These are phyloP conservation scores for Pichia insulana DNA, from an alignment of 805 yeast species.

Conservation along the genomic window DNA sequence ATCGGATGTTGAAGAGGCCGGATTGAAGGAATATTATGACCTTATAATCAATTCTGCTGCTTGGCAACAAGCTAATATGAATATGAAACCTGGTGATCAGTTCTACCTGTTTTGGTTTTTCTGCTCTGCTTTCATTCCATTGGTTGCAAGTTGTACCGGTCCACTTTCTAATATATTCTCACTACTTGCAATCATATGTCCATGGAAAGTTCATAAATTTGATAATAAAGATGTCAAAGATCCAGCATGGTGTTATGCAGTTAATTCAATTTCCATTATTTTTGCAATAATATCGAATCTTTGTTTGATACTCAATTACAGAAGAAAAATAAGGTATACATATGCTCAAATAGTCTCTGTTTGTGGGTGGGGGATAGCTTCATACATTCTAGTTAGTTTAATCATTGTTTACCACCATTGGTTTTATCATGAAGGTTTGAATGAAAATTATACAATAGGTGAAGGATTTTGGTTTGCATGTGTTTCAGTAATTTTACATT, in stretches of 20 bases:
- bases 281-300: conserved; percentile 62
- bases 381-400: conserved; percentile 41
- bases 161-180: conserved; percentile 73
- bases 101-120: conserved; percentile 45
- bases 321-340: conserved; percentile 48
- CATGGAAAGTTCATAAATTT: conserved; percentile 41
- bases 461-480: conserved; percentile 79
- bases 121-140: conserved; percentile 62
- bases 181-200: conserved; percentile 58
- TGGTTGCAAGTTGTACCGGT: conserved; percentile 68
- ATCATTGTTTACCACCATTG: conserved; percentile 28
- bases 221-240: conserved; percentile 3
- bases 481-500: conserved; percentile 55
- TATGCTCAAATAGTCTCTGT: conserved; percentile 56
- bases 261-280: conserved; percentile 56
- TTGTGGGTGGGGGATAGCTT: conserved; percentile 55
- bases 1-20: conserved; percentile 10
- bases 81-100: conserved; percentile 27
- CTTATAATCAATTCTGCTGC: conserved; percentile 20
- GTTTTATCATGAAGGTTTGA: conserved; percentile 15
- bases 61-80: conserved; percentile 25
- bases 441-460: conserved; percentile 26
- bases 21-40: conserved; percentile 19
- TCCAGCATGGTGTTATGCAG: conserved; percentile 33
- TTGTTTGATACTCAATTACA: conserved; percentile 62